These are phyloP conservation scores for Crithidia brevicula DNA, from an alignment of 208 protist genomes.

Conservation along the genomic window DNA sequence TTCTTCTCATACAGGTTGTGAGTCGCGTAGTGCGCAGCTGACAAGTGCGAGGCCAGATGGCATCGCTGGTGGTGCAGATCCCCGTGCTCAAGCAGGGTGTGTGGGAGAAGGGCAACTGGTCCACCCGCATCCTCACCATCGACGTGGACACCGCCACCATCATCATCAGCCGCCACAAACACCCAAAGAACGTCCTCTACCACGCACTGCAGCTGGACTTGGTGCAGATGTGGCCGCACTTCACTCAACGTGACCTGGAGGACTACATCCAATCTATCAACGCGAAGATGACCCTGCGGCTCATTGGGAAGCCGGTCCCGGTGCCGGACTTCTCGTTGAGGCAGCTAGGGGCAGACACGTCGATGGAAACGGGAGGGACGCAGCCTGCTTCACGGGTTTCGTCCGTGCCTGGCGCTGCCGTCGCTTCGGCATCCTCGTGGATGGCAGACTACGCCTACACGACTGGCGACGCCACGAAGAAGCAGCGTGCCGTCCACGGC, in stretches of 20 bases:
- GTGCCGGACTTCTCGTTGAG: slow-evolving; percentile 3
- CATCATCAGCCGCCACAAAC: slow-evolving; percentile 4
- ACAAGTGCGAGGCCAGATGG: no score
- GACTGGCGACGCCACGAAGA: not conserved
- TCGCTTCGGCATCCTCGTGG: not conserved
- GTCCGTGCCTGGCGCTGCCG: not conserved
- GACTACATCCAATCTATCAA: slow-evolving; percentile 2
- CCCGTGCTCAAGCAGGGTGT: slow-evolving; percentile 11
- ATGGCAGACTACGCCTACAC: not conserved
- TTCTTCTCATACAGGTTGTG: no score
- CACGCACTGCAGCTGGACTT: slow-evolving; percentile 1
- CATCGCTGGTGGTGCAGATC: slow-evolving; percentile 2
- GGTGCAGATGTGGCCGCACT: slow-evolving; percentile 23
- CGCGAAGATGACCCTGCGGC: slow-evolving; percentile 13
- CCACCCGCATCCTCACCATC: slow-evolving; percentile 17
- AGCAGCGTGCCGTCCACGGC: not conserved
- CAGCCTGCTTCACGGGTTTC: not conserved
- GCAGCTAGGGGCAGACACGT: not conserved
- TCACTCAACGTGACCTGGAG: slow-evolving; percentile 2
- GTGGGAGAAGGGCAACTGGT: slow-evolving; percentile 9
- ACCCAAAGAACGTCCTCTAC: slow-evolving; percentile 13
- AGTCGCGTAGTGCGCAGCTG: no score
- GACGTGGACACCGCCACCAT: slow-evolving; percentile 7
- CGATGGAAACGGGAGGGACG: not conserved
- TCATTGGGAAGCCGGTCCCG: slow-evolving; percentile 2